Conservation (phyloP, 352 stramenopile genomes). For the Globisporangium iwayamae region DNA sequence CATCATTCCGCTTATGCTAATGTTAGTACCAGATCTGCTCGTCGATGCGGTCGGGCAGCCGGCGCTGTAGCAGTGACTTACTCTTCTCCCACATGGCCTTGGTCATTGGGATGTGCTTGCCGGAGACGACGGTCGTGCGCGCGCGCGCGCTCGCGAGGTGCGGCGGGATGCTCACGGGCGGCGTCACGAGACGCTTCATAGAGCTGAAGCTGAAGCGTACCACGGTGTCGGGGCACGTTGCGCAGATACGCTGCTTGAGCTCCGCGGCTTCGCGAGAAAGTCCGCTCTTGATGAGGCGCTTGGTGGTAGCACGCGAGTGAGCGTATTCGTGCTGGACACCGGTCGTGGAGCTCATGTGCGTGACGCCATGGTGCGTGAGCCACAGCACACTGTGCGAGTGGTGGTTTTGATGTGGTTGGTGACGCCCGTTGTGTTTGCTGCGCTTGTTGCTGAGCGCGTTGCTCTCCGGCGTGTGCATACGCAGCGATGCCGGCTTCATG, state of each 20-base stretch:
- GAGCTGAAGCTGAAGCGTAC: constrained; percentile 57
- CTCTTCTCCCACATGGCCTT: constrained; percentile 58
- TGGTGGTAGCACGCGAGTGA: constrained; percentile 1
- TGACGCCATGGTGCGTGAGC: constrained; percentile 29
- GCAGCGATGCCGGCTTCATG: constrained; percentile 6
- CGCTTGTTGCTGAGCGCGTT: not conserved
- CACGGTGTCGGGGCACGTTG: constrained; percentile 38
- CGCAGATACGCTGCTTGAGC: constrained; percentile 57
- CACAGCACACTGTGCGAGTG: constrained; percentile 25
- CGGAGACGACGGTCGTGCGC: constrained; percentile 35
- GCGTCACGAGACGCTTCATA: constrained; percentile 54
- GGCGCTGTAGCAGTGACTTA: constrained; percentile 20
- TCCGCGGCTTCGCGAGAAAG: constrained; percentile 35
- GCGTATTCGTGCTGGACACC: not conserved
- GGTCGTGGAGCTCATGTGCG: constrained; percentile 13
- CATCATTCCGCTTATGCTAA: not conserved
- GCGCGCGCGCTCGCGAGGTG: constrained; percentile 27
- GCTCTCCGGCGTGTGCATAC: constrained; percentile 6
- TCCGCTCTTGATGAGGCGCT: constrained; percentile 29
- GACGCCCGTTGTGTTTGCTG: constrained; percentile 10
- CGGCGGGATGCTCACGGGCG: constrained; percentile 47
- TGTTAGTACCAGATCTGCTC: constrained; percentile 10
- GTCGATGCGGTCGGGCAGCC: constrained; percentile 21
- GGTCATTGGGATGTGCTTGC: constrained; percentile 60
- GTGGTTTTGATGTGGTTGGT: constrained; percentile 17